Evolutionary conservation across 1,284 basidiomycete genomes (phyloP).

Genomic region (Xanthoconium separans): DNA sequence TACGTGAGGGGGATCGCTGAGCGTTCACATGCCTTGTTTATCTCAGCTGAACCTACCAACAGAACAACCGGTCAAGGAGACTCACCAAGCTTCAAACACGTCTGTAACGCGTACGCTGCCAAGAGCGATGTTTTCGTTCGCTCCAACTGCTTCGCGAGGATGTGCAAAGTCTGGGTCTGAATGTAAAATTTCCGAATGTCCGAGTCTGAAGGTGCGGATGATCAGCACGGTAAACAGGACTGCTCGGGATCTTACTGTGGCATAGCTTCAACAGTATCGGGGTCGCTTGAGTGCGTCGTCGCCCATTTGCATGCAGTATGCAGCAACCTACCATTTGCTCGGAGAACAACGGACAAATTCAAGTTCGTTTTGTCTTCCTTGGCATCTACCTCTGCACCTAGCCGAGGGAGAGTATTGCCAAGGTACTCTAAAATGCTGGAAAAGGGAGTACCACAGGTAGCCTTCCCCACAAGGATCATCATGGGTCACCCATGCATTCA

Average conservation of each 20-base stretch:
- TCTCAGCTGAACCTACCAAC: background rate
- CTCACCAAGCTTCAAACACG: background rate
- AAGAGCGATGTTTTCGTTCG: background rate
- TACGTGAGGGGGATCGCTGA: background rate
- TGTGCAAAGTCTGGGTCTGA: background rate
- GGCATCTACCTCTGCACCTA: constrained; percentile 8
- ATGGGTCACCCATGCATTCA: background rate
- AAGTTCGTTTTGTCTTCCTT: no score
- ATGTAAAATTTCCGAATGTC: background rate
- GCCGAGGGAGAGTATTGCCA: constrained; percentile 3
- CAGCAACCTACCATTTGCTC: no score
- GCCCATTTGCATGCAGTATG: no score
- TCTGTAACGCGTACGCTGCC: background rate
- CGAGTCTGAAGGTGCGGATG: background rate
- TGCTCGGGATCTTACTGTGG: background rate
- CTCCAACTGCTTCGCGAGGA: constrained; percentile 3
- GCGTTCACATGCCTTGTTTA: background rate
- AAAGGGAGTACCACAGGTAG: background rate
- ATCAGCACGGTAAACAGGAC: background rate
- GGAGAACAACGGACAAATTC: no score
- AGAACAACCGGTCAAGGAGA: no score
- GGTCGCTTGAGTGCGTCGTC: no score
- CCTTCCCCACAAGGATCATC: background rate
- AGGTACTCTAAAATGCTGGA: constrained; percentile 8
- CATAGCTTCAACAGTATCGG: background rate